A percentile compares a stretch with the other conserved stretches of the same genome.
phyloP scores from a whole-genome alignment of 495 filamentous ascomycete genomes.

The Amniculicola lignicola region DNA sequence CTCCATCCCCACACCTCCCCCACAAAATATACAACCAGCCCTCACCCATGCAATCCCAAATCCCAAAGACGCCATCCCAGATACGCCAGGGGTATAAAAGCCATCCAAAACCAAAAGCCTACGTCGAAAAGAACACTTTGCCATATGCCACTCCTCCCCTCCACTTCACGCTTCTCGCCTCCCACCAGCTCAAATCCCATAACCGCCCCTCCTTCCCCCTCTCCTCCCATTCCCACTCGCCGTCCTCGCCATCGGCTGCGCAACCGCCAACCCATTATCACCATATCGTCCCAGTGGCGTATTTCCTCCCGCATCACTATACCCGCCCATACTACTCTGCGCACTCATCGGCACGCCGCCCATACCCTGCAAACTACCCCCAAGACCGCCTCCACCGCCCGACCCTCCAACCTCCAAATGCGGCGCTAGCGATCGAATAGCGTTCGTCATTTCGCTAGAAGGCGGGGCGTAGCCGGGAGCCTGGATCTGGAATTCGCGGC shows the following conservation, averaged over 20 bases:
- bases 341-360: conserved; percentile 36
- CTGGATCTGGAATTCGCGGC: conserved; percentile 25
- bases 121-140: no score
- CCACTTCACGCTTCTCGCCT: no score
- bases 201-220: conserved; percentile 8
- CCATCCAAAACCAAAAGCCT: no score
- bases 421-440: conserved; percentile 22
- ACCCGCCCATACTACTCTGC: conserved; percentile 34
- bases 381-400: background rate
- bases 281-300: conserved; percentile 8
- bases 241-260: conserved; percentile 25
- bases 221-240: conserved; percentile 28
- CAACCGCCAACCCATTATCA: background rate
- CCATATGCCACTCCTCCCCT: no score
- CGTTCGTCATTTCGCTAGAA: conserved; percentile 13
- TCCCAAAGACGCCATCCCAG: no score
- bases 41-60: no score
- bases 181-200: no score
- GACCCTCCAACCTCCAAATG: conserved; percentile 30
- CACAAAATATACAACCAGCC: no score
- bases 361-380: background rate
- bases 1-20: no score
- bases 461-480: conserved; percentile 20
- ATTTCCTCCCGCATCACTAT: conserved; percentile 27
- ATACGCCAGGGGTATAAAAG: no score